Evolutionary conservation across 2,329 filamentous ascomycete genomes (phyloP).

Genomic region (Diaporthe ampelina): DNA sequence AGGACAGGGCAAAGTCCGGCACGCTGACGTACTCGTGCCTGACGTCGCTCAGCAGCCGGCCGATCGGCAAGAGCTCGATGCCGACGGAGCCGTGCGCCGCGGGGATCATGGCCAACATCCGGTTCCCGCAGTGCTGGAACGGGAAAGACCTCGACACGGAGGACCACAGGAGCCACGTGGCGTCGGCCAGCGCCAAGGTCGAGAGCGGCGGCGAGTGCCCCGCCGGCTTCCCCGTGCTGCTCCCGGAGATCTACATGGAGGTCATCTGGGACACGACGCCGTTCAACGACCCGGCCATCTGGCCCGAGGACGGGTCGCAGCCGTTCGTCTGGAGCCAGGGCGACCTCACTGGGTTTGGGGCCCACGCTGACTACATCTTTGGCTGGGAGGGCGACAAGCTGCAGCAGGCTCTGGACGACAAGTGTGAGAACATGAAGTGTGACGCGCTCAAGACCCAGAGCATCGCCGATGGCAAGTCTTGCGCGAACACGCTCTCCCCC

Average conservation of each 20-base stretch:
- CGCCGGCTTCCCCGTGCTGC: constrained; percentile 50
- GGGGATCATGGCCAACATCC: constrained; percentile 58
- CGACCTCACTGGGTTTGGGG: constrained; percentile 50
- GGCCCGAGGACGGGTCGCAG: constrained; percentile 52
- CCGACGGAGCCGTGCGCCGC: constrained; percentile 52
- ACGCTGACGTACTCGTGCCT: constrained; percentile 61
- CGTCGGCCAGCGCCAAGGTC: constrained; percentile 41
- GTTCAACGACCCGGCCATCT: constrained; percentile 48
- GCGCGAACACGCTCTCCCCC: constrained; percentile 26
- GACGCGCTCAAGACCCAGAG: constrained; percentile 43
- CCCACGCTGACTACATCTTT: constrained; percentile 57
- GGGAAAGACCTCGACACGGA: constrained; percentile 61
- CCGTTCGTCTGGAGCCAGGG: constrained; percentile 50
- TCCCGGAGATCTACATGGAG: constrained; percentile 53
- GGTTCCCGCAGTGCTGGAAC: constrained; percentile 67
- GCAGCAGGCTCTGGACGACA: constrained; percentile 48
- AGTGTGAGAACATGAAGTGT: constrained; percentile 43
- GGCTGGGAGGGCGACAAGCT: constrained; percentile 52
- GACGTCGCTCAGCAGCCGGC: constrained; percentile 51
- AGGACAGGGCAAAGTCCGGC: constrained; percentile 53
- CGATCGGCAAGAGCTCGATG: constrained; percentile 55
- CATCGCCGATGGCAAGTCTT: constrained; percentile 42
- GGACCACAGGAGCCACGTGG: constrained; percentile 63
- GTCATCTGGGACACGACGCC: constrained; percentile 51
- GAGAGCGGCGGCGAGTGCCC: constrained; percentile 44